Base-by-base conservation (phyloP, 192 early-diverging fungal species). In the Umbelopsis isabellina region DNA sequence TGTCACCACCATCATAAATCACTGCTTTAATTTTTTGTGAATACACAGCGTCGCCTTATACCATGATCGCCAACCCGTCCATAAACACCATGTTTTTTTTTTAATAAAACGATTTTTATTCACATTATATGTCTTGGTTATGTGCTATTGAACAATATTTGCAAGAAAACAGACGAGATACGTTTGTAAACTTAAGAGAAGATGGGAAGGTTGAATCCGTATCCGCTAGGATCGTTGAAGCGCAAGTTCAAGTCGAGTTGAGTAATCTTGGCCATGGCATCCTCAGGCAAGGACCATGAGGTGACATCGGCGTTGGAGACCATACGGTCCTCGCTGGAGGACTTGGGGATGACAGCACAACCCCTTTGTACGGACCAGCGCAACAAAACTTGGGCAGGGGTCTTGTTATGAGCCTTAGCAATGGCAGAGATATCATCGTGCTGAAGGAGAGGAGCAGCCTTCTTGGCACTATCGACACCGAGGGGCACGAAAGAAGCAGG, bases 271-370 rank as follows among this genome's bases (percentile, higher is more conserved):
- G 55, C 65, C 55, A 78, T 46, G 23, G 88, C 73, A 49, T 91
- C 89, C 15, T 72, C 49, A 5, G 83, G 68, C 12, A 87, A 66
- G 21, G 48, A 65, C 64, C 90, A 85, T n/a, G 64, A 49, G 41
- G 85, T 80, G 51, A 85, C 66, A 37, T 88, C 75, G 15, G 75
- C 81, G 76, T 93, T 93, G 58, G 76, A 55, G 50, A 75, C 70
- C 65, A 91, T 82, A 46, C 91, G 84, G 0, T 70, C 73, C 0
- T 73, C 69, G 45, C 87, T 80, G 12, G 77, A 74, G 35, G 85
- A 87, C 79, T 93, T 93, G 50, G 91, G 91, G 71, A 93, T 85
- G 44, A 91, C 89, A 16, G 82, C 80, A 55, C 86, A 79, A 30
- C 87, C 82, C 58, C 87, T 81, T 73, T 92, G 81, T 53, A 91